Conservation (phyloP, 1,284 basidiomycete species). For the Salmacisia buchloeana region DNA sequence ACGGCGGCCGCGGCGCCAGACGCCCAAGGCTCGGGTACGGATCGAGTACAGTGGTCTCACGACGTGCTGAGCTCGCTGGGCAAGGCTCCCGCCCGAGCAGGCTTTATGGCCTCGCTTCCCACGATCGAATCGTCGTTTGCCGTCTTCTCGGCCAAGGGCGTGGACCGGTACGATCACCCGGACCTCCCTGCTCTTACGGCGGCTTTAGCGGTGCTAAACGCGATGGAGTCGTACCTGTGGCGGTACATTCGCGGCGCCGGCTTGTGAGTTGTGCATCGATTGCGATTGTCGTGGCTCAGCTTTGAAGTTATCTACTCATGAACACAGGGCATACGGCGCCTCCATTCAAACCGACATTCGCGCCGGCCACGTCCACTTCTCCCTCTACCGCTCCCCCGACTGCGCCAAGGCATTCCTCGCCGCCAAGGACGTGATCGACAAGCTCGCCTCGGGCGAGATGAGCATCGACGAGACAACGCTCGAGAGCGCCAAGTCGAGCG, state of each 20-base stretch:
- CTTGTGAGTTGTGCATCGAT: conserved; percentile 8
- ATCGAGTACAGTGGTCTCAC: conserved; percentile 64
- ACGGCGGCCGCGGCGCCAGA: background rate
- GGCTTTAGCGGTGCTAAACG: conserved; percentile 82
- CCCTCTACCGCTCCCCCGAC: conserved; percentile 73
- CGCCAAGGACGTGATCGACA: conserved; percentile 57
- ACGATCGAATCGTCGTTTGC: conserved; percentile 92
- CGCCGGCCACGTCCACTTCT: conserved; percentile 73
- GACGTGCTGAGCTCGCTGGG: conserved; percentile 73
- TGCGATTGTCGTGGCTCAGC: too few relatives aligned
- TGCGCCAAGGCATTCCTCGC: conserved; percentile 76
- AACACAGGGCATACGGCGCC: conserved; percentile 76
- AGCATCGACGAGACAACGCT: conserved; percentile 74
- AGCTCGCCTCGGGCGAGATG: conserved; percentile 40
- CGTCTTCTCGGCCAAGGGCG: conserved; percentile 69
- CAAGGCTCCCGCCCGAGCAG: conserved; percentile 66
- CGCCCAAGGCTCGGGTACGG: conserved; percentile 52
- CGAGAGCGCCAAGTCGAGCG: conserved; percentile 84
- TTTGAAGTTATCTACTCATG: background rate
- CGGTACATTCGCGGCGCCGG: conserved; percentile 46
- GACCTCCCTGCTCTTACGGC: conserved; percentile 79
- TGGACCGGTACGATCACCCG: conserved; percentile 57
- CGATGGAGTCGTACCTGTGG: conserved; percentile 93
- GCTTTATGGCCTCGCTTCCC: conserved; percentile 77
- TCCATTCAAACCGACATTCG: conserved; percentile 73